phyloP scores from a whole-genome alignment of 495 filamentous ascomycete genomes.

The Penicillium simplicissimum region DNA sequence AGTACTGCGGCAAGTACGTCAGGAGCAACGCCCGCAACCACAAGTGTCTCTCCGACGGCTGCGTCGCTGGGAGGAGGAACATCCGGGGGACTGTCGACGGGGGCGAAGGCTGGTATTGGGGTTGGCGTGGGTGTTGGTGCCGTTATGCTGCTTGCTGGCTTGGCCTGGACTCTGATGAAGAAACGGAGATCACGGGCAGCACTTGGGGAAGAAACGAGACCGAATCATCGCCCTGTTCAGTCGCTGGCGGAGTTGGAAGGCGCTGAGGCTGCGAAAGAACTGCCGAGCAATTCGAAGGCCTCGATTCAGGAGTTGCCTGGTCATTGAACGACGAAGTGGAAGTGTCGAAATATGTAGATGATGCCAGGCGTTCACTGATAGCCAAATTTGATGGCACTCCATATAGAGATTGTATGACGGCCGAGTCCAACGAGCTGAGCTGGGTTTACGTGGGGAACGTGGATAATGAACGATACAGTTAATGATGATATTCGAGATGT shows the following conservation, averaged over 20 bases:
- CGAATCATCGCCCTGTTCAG: background rate
- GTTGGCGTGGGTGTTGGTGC: background rate
- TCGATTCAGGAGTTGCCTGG: background rate
- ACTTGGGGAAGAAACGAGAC: background rate
- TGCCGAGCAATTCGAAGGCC: background rate
- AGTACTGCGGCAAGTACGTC: background rate
- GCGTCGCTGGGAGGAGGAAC: background rate
- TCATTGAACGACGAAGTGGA: background rate
- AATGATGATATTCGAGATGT: background rate
- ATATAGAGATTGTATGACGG: background rate
- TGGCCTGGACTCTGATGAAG: background rate
- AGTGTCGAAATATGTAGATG: background rate
- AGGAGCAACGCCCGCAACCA: background rate
- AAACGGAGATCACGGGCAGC: background rate
- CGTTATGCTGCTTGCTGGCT: background rate
- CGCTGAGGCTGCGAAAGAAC: background rate
- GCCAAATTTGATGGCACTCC: background rate
- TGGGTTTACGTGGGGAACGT: background rate
- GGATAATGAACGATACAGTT: background rate
- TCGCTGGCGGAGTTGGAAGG: background rate
- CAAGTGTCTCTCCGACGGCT: background rate
- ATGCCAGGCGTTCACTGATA: background rate
- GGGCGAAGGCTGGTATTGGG: background rate
- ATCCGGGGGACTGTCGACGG: background rate
- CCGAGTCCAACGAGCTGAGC: background rate